Evolutionary conservation across 768 basidiomycete genomes (phyloP), one percentile per base, ranked within the genome.

Genomic region (Rhizopogon salebrosus): DNA sequence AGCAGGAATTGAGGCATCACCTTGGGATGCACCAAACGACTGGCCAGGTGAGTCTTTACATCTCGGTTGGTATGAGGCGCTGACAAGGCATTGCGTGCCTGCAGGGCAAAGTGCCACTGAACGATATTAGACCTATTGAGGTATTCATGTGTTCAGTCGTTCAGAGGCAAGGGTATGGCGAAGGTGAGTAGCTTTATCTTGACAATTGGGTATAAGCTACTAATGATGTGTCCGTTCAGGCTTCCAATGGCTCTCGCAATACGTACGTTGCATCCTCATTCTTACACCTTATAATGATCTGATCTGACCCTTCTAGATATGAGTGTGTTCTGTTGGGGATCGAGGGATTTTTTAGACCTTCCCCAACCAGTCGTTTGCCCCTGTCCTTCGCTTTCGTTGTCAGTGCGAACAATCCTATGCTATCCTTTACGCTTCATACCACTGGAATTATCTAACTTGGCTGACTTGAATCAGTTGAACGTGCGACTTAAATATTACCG

Each of bases 91-190:
- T 27, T 45, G 8, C 23, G 37, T 31, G 20, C 1, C 34, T 16
- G 13, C 60, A 97, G 95, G 97, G 97, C 68, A 98, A 98, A 71
- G 91, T 97, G 36, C 95, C 94, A 55, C 82, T 99, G 65, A 89
- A 78, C 61, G 95, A 98, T 70, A 98, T 98, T 61, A 84, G 97
- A 55, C 97, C 97, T 16, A 98, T 99, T 70, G 97, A 99, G 68
- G 81, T 98, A 61, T 99, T 98, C 84, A 99, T 99, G 97, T 98
- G 95, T 77, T 98, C 97, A 13, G 97, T 99, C 52, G 97, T 99
- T 52, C 93, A 95, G 80, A 82, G 95, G 70, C 94, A 97, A 71
- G 95, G 95, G 46, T 98, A 99, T 69, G 95, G 94, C 55, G 95
- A 98, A 75, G 95, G 95, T 84, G 52, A 45, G 74, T 34, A 10